These are phyloP conservation scores for Tripidium arundinaceum DNA, from an alignment of 202 grass and related monocot genomes.

Conservation along the genomic window DNA sequence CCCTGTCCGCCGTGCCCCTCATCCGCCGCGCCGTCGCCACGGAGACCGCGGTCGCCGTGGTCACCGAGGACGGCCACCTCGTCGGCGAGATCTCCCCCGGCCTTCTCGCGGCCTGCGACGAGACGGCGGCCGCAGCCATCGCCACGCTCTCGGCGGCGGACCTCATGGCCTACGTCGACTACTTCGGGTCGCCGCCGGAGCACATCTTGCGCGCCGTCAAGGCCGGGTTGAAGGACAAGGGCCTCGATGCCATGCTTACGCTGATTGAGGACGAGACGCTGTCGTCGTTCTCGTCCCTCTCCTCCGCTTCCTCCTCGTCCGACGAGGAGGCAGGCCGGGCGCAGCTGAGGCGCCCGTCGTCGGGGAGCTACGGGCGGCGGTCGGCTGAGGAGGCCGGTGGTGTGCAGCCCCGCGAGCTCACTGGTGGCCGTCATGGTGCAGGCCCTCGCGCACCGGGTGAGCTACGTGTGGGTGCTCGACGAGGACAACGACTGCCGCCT, in stretches of 20 bases:
- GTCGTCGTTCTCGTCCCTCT: conserved; percentile 47
- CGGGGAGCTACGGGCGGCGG: conserved; percentile 56
- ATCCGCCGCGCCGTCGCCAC: conserved; percentile 45
- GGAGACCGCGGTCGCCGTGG: conserved; percentile 58
- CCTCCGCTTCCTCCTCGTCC: conserved; percentile 45
- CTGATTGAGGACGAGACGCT: conserved; percentile 64
- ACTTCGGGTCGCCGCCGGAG: conserved; percentile 54
- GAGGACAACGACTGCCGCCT: conserved; percentile 49
- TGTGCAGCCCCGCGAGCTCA: conserved; percentile 65
- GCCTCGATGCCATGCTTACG: conserved; percentile 58
- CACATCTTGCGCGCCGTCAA: conserved; percentile 48
- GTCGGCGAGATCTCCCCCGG: conserved; percentile 65
- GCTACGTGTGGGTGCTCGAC: conserved; percentile 79
- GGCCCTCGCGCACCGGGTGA: conserved; percentile 62
- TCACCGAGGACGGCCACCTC: conserved; percentile 54
- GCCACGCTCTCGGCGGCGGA: conserved; percentile 70
- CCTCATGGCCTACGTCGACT: conserved; percentile 79
- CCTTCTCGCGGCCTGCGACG: conserved; percentile 47
- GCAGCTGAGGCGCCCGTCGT: conserved; percentile 32
- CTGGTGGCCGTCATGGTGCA: conserved; percentile 79
- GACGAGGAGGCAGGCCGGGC: conserved; percentile 54
- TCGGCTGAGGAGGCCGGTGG: conserved; percentile 53
- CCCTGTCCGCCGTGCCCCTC: conserved; percentile 56
- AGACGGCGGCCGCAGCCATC: conserved; percentile 51
- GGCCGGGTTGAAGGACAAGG: conserved; percentile 51